Conservation (phyloP, 1,284 basidiomycete species). For the Tilletiopsis washingtonensis region DNA sequence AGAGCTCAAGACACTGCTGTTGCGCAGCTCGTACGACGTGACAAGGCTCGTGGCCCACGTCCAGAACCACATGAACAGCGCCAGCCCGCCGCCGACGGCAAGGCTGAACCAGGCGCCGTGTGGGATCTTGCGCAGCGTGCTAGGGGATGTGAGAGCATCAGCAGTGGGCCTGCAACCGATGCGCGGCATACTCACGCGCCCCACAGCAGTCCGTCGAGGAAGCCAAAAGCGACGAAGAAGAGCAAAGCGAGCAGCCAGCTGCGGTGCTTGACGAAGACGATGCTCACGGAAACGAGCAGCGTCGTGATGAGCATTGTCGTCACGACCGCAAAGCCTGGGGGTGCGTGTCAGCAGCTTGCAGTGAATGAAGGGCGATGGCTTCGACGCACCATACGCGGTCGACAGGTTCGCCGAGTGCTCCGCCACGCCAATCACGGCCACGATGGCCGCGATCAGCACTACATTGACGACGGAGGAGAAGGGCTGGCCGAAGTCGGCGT, state of each 20-base stretch:
- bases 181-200: no score
- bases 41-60: neutral
- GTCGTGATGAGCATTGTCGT: slow-evolving; percentile 61
- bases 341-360: no score
- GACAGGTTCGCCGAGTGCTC: neutral
- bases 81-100: neutral
- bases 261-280: slow-evolving; percentile 56
- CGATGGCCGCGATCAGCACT: neutral
- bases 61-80: neutral
- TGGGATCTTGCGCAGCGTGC: neutral
- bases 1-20: no score
- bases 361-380: no score
- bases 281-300: slow-evolving; percentile 57
- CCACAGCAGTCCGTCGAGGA: neutral
- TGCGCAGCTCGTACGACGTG: no score
- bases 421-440: neutral
- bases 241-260: neutral
- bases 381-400: neutral
- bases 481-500: slow-evolving; percentile 4
- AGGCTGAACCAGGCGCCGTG: neutral
- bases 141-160: no score
- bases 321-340: slow-evolving; percentile 56
- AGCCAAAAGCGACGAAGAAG: neutral
- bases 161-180: no score
- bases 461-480: neutral